Evolutionary conservation across 2,329 filamentous ascomycete genomes (phyloP).

Genomic region (Pseudophaeomoniella oleicola): DNA sequence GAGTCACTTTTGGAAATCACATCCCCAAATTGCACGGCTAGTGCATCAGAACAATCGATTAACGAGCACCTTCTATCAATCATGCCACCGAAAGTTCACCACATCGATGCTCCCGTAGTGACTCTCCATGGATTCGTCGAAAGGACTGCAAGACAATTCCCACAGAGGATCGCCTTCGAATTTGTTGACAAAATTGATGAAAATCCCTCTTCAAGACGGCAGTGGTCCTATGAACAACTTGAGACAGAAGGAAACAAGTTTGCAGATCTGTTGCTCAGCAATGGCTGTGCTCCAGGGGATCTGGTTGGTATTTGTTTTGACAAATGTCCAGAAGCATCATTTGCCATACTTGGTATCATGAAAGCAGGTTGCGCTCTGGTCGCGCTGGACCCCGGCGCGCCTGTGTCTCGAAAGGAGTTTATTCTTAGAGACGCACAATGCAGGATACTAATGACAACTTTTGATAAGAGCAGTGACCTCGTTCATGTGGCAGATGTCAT

Average conservation of each 20-base stretch:
- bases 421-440: conserved; percentile 62
- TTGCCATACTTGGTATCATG: conserved; percentile 65
- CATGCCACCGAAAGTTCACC: conserved; percentile 42
- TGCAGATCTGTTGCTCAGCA: conserved; percentile 45
- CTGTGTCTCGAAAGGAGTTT: conserved; percentile 58
- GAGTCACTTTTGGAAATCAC: conserved; percentile 46
- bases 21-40: conserved; percentile 22
- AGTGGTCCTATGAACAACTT: conserved; percentile 64
- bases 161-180: conserved; percentile 55
- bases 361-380: conserved; percentile 74
- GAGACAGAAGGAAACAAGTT: conserved; percentile 57
- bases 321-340: conserved; percentile 73
- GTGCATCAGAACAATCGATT: conserved; percentile 5
- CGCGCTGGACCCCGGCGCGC: conserved; percentile 63
- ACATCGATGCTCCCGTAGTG: conserved; percentile 41
- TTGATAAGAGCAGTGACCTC: conserved; percentile 26
- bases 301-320: conserved; percentile 69
- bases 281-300: conserved; percentile 37
- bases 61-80: conserved; percentile 38
- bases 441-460: conserved; percentile 45
- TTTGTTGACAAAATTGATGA: conserved; percentile 49
- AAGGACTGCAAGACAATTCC: conserved; percentile 36
- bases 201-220: conserved; percentile 28
- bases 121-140: conserved; percentile 73
- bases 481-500: conserved; percentile 17